phyloP scores from a whole-genome alignment of 169 alveolate species.

The Cyclospora cayetanensis region DNA sequence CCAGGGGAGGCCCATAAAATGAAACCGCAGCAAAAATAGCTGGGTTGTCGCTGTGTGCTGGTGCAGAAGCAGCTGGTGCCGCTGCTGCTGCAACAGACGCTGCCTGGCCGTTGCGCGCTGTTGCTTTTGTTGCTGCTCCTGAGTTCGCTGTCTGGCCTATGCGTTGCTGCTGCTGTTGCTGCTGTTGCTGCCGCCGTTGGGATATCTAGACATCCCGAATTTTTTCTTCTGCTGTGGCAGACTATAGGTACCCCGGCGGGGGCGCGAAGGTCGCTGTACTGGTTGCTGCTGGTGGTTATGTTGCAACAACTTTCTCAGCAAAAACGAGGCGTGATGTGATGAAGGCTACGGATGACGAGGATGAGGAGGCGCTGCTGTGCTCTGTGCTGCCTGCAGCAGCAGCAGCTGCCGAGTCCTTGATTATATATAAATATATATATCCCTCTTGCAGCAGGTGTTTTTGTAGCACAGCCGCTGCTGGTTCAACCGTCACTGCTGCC shows the following conservation, averaged over 20 bases:
- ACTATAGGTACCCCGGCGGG: conserved; percentile 93
- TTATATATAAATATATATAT: no score
- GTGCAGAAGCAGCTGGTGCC: background rate
- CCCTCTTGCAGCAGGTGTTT: no score
- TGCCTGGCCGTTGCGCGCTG: conserved; percentile 40
- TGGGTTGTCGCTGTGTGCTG: no score
- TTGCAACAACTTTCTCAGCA: conserved; percentile 7
- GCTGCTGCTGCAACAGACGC: background rate
- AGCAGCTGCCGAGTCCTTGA: no score
- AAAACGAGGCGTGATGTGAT: background rate
- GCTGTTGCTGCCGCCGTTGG: background rate
- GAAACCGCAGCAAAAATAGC: no score
- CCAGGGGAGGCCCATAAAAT: no score
- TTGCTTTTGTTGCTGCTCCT: conserved; percentile 30
- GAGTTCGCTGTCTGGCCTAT: conserved; percentile 45
- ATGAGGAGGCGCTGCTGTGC: background rate
- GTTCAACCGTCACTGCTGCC: no score
- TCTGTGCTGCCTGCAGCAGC: background rate
- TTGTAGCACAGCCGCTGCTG: no score
- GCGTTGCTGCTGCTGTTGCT: background rate
- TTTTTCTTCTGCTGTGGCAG: conserved; percentile 76
- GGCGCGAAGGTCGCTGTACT: conserved; percentile 84
- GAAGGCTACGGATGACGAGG: background rate
- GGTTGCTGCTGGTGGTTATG: background rate
- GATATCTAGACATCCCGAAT: background rate